A percentile compares a stretch with the other conserved stretches of the same genome.
phyloP scores from a whole-genome alignment of 257 asterid species.

The Leptodermis oblonga region DNA sequence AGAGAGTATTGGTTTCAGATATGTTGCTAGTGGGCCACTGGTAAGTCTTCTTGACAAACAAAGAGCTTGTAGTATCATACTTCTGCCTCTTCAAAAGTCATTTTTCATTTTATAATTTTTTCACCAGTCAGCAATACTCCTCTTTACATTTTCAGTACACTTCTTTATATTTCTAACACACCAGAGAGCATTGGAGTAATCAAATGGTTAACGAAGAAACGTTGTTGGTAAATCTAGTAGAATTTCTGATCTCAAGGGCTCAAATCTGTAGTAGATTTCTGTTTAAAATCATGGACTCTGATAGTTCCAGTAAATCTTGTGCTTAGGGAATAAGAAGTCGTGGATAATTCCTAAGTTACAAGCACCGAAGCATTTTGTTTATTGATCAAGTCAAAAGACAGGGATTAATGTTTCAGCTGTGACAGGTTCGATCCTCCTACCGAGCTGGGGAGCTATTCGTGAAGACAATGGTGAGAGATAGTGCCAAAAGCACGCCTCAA shows the following conservation, averaged over 20 bases:
- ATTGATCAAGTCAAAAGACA: not conserved
- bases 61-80: too few relatives aligned
- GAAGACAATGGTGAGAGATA: constrained; percentile 74
- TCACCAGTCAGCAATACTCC: too few relatives aligned
- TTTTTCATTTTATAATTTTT: too few relatives aligned
- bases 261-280: not conserved
- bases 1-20: constrained; percentile 90
- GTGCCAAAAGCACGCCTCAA: constrained; percentile 21
- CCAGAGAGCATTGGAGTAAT: not conserved
- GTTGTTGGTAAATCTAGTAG: too few relatives aligned
- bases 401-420: constrained; percentile 8
- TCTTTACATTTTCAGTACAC: too few relatives aligned
- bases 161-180: too few relatives aligned
- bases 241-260: not conserved
- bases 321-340: not conserved
- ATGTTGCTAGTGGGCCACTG: constrained; percentile 99
- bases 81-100: too few relatives aligned
- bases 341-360: not conserved
- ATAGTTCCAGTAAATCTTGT: not conserved
- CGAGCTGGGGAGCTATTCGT: constrained; percentile 98
- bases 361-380: not conserved
- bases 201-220: not conserved
- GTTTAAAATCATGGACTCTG: not conserved
- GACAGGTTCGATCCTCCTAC: constrained; percentile 94
- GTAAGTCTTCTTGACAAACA: constrained; percentile 30